Evolutionary conservation across 164 flowering plant genomes (phyloP), one percentile per base, ranked within the genome.

Genomic region (Echeveria elegans): DNA sequence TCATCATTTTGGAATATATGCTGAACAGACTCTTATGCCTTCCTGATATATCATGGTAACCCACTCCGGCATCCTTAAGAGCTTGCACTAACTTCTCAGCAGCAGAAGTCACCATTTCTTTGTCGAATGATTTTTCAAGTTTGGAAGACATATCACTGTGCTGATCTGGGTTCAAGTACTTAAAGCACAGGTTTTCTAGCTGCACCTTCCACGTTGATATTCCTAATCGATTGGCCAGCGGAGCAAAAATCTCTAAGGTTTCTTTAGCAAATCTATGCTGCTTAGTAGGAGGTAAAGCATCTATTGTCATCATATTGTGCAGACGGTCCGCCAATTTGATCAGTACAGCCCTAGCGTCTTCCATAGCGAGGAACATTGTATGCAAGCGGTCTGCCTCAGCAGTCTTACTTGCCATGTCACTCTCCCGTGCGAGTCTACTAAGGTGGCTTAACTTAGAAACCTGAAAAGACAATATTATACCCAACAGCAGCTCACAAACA

Each of bases 351-450:
- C 96, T 80, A 2, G 96, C 92, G 81, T 95, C 99, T 29, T 88
- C 88, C 97, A 95, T 89, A 18, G 96, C 97, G 68, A 95, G 90
- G 73, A 89, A 88, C 97, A 95, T 89, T 29, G 97, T 95, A 71
- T 91, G 99, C 78, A 95, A 50, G 37, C 92, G 87, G 73, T 89
- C 97, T 69, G 97, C 99, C 82, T 95, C 97, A 37, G 65, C 86
- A 15, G 84, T 81, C 74, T 78, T 91, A 71, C 77, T 74, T 45
- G 99, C 99, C 12, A 96, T 95, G 72, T 88, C 81, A 76, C 80
- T 89, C 15, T 95, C 99, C 0, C 99, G 90, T 23, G 99, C 99
- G 70, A 95, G 97, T 83, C 91, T 89, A 79, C 99, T 95, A 79
- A 91, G 75, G 1, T 91, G 93, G 73, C 99, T 95, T 41, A 95